Base-by-base conservation (phyloP, 2,329 filamentous ascomycete species). In the Dactylonectria macrodidyma region DNA sequence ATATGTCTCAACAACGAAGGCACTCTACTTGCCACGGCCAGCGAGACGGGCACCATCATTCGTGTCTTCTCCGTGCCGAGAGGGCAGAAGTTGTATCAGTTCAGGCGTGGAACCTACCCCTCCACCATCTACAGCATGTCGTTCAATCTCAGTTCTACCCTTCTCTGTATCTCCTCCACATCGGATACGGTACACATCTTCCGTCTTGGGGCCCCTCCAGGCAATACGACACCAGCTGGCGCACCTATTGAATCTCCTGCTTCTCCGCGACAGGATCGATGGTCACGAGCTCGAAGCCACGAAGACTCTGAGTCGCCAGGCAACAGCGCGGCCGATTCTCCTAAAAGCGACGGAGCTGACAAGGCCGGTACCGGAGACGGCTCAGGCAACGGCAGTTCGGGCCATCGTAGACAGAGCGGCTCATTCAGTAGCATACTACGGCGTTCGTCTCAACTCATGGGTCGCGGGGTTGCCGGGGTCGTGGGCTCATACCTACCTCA, bases 81-180 rank as follows among this genome's bases (percentile, higher is more conserved):
- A 71, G 96, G 94, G 11, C 92, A 95, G 77, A 99, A 98, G 81
- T 87, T 99, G 19, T 98, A 95, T 80, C 95, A 99, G 79, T 99
- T 99, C 83, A 90, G 96, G 67, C 91, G 96, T 71, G 96, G 96
- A 50, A 98, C 95, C 2, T 98, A 98, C 81, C 96, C 96, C 0
- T 95, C 95, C 2, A 92, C 94, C 47, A 99, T 99, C 74, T 98
- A 95, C 83, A 97, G 95, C 88, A 98, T 99, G 95, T 97, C 95
- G 1, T 99, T 99, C 84, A 99, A 99, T 81, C 91, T 95, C 57
- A 95, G 93, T 66, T 97, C 95, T 2, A 97, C 95, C 1, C 86
- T 99, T 11, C 89, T 99, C 41, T 98, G 95, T 77, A 95, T 99
- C 47, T 98, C 96, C 5, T 98, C 95, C 3, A 95, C 95, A 1